Evolutionary conservation across 257 asterid species (phyloP).

Genomic region (Plantago elongata): DNA sequence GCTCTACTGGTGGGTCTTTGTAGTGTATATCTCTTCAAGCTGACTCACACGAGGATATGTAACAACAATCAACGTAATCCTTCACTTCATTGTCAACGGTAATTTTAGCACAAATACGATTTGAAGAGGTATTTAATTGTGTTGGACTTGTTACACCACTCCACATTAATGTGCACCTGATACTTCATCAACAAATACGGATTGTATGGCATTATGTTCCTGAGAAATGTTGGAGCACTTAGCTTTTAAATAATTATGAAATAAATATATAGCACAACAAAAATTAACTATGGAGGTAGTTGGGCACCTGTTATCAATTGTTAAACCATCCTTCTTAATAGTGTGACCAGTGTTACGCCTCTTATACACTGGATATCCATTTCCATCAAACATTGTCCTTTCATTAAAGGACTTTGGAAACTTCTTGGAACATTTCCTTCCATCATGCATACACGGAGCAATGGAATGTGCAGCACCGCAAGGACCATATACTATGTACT

Average conservation of each 20-base stretch:
- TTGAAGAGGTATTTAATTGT: not conserved
- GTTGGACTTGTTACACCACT: too few species aligned
- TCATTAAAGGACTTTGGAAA: too few species aligned
- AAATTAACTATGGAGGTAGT: too few species aligned
- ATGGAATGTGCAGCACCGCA: not conserved
- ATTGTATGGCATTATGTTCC: not conserved
- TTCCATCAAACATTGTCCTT: not conserved
- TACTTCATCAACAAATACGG: not conserved
- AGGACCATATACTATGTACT: conserved; percentile 6
- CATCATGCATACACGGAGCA: too few species aligned
- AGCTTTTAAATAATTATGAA: too few species aligned
- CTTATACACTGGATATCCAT: not conserved
- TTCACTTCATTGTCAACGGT: not conserved
- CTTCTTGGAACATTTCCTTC: too few species aligned
- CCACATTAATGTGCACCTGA: not conserved
- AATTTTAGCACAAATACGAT: not conserved
- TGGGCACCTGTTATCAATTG: not conserved
- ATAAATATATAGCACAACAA: too few species aligned
- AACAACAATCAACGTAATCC: conserved; percentile 6
- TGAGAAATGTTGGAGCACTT: too few species aligned
- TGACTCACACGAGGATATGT: not conserved
- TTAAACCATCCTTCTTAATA: not conserved
- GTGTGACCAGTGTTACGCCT: not conserved
- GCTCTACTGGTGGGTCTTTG: not conserved
- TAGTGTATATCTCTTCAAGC: not conserved